Conservation (phyloP, 257 asterid genomes). For the Solanum ossicruentum region DNA sequence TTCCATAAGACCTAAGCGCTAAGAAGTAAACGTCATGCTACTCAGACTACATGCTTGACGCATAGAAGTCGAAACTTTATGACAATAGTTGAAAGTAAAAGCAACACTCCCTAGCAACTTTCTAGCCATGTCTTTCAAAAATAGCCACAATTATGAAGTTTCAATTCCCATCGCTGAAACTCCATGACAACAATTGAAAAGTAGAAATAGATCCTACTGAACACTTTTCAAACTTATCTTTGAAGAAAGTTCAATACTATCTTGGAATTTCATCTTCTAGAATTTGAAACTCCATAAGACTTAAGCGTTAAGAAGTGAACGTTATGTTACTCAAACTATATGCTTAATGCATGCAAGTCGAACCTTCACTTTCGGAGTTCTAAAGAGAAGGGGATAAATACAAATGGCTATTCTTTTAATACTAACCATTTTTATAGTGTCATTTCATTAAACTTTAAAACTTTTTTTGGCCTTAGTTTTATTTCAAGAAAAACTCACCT, state of each 20-base stretch:
- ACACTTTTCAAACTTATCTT: neutral
- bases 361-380: no score
- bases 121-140: neutral
- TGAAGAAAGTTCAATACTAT: no score
- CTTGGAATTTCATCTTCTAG: neutral
- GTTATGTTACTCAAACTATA: no score
- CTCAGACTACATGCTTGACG: no score
- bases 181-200: neutral
- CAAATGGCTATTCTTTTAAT: no score
- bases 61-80: no score
- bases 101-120: neutral
- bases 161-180: neutral
- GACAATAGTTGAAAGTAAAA: no score
- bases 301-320: neutral
- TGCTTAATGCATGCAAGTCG: no score
- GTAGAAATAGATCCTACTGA: neutral
- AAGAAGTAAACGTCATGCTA: neutral
- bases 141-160: neutral
- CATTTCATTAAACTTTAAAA: no score
- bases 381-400: no score
- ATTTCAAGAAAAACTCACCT: constrained; percentile 23
- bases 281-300: neutral
- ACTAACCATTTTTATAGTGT: no score
- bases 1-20: neutral
- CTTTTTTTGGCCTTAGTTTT: neutral